These are phyloP conservation scores for Blastobotrys americana DNA, from an alignment of 805 yeast genomes.

Conservation along the genomic window DNA sequence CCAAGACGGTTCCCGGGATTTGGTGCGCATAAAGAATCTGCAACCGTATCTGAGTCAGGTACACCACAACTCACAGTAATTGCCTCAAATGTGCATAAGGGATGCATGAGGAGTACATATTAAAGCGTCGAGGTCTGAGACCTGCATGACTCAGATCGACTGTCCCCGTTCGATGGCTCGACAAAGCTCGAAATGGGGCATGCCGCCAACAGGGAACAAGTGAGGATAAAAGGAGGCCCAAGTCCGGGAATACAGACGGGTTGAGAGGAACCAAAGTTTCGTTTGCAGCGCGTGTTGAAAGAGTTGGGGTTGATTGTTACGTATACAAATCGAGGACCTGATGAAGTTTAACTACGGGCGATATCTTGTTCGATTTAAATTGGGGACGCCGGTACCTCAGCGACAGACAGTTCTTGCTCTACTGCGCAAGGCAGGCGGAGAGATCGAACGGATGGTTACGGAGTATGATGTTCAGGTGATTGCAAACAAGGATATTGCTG, in stretches of 20 bases:
- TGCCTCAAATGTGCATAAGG: no score
- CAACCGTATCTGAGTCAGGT: no score
- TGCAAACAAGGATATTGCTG: conserved; percentile 7
- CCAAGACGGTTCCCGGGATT: background rate
- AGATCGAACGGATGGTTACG: conserved; percentile 5
- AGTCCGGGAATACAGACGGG: background rate
- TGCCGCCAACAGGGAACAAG: background rate
- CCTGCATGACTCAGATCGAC: background rate
- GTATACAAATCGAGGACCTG: background rate
- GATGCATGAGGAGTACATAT: no score
- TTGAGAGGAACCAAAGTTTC: background rate
- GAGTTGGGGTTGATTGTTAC: background rate
- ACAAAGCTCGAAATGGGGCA: background rate
- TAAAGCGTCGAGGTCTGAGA: no score
- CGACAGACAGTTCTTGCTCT: background rate
- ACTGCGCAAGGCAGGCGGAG: conserved; percentile 2
- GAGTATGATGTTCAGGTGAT: conserved; percentile 4
- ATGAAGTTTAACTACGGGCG: conserved; percentile 6
- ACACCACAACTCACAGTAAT: no score
- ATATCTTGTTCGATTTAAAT: conserved; percentile 4
- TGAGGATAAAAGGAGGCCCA: background rate
- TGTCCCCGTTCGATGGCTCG: background rate
- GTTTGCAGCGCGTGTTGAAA: background rate
- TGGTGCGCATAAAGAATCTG: background rate
- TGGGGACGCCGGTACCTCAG: conserved; percentile 1